Base-by-base conservation (phyloP, 495 filamentous ascomycete genomes). In the Neurospora hispaniola region DNA sequence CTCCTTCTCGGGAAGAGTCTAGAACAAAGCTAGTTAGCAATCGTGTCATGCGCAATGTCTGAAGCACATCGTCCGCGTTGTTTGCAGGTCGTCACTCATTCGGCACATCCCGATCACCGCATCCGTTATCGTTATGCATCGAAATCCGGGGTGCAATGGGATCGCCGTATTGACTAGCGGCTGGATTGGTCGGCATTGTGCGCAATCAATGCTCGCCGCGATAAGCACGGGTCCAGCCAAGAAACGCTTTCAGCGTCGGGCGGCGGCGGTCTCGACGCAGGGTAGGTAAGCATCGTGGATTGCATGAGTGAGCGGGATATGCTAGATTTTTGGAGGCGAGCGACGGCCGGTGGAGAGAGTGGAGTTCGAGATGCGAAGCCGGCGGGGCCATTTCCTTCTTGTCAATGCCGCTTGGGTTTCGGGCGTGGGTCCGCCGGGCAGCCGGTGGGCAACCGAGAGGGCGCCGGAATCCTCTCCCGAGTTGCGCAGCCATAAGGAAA, bases 1-100 rank as follows among this genome's bases (percentile, higher is more conserved):
- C 69, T 80, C 84, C 44, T 85, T 82, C 82, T 90, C 89, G 78
- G 84, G 87, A 48, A 97, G 88, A 76, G 95, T 98, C 95, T 98
- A 81, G 31, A 75, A 54, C 62, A 68, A 40, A 40, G 44, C 42
- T n/a, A 70, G 72, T 75, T 54, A 76, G 77, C 72, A 6, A 76
- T 72, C 75, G 66, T 71, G 70, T 59, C 43, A 41, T 42, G 48
- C 39, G 54, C 23, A 18, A 18, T 69, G 18, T 70, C n/a, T 43
- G 8, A 70, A 79, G 74, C 75, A 75, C 35, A 70, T 59, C 38
- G 41, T 48, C n/a, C 42, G 27, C 42, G 27, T 23, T 42, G 54
- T 35, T 62, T 35, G 4, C 54, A 27, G 23, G 23, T 62, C 11
- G 23, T 62, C 54, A 62, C 54, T 16, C 54, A 31, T 31, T 8